A percentile compares a stretch with the other conserved stretches of the same genome.
Conservation (phyloP, 2,329 filamentous ascomycete species). For the Alternaria sp. region DNA sequence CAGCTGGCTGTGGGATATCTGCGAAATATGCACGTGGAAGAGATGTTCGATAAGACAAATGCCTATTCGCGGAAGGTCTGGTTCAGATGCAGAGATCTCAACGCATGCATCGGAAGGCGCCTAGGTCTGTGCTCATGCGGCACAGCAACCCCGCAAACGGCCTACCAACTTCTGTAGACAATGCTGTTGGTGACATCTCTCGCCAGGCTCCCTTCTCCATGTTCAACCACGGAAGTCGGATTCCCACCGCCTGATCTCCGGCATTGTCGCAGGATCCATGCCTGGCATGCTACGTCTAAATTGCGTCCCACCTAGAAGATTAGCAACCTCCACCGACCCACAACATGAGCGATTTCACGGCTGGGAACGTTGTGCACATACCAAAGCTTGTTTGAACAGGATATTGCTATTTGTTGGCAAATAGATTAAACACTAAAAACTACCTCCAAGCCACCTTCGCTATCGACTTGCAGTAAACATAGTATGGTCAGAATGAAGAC, state of each 20-base stretch:
- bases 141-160: background rate
- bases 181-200: background rate
- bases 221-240: background rate
- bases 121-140: background rate
- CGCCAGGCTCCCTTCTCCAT: background rate
- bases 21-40: background rate
- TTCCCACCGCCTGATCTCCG: background rate
- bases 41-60: background rate
- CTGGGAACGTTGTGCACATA: background rate
- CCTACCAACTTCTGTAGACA: background rate
- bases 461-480: constrained; percentile 9
- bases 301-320: background rate
- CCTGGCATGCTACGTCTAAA: background rate
- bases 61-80: background rate
- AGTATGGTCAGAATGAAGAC: background rate
- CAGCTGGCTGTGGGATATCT: background rate
- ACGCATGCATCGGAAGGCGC: background rate
- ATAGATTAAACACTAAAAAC: constrained; percentile 20
- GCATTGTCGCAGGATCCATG: background rate
- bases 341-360: background rate
- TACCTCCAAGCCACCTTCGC: constrained; percentile 17
- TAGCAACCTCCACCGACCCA: background rate
- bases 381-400: background rate
- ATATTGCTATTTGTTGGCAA: background rate
- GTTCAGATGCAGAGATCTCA: background rate